Base-by-base conservation (phyloP, 495 filamentous ascomycete species). In the Xylaria cubensis region DNA sequence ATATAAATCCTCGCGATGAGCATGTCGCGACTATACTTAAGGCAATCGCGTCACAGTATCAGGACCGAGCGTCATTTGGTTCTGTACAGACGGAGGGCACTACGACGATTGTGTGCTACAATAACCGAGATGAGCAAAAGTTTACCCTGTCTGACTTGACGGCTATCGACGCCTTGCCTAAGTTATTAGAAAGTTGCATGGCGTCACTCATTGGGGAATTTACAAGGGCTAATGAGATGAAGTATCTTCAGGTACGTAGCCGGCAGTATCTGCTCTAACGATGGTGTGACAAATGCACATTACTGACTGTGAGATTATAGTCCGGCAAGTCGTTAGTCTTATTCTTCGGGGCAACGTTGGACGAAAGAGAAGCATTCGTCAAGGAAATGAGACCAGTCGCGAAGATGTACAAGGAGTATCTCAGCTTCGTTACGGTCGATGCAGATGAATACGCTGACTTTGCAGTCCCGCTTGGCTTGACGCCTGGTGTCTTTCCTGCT, bases 371-470 rank as follows among this genome's bases (percentile, higher is more conserved):
- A 8, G 68, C 63, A 2, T 83, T 82, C 65, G 73, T 79, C 21
- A 34, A 64, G 3, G 72, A 78, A 17, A 78, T 87, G 55, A 77
- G 79, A 1, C 80, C 82, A 0, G 72, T 87, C 0, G 86, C 86
- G 5, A 83, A 82, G 71, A 86, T 84, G 74, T 86, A 86, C 74
- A 64, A 75, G 46, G 82, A 87, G 5, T 86, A 84, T 51, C 74
- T 87, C 9, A 77, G 69, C 63, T 86, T 88, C 69, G 82, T 82
- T 8, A 84, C 84, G 15, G 82, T 85, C 0, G 83, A 86, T 66
- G 78, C 81, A 1, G 55, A 76, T 10, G 86, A 88, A 69, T 87
- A 86, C 73, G 76, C 77, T 15, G 82, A 86, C 19, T 85, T 86
- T 66, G 77, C 78, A 0, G 74, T 73, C 36, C 77, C 78, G 51